Percentiles rank a stretch among this genome's conserved stretches.
These are phyloP conservation scores for Funneliformis mosseae DNA, from an alignment of 192 early-diverging fungal genomes.

Conservation along the genomic window DNA sequence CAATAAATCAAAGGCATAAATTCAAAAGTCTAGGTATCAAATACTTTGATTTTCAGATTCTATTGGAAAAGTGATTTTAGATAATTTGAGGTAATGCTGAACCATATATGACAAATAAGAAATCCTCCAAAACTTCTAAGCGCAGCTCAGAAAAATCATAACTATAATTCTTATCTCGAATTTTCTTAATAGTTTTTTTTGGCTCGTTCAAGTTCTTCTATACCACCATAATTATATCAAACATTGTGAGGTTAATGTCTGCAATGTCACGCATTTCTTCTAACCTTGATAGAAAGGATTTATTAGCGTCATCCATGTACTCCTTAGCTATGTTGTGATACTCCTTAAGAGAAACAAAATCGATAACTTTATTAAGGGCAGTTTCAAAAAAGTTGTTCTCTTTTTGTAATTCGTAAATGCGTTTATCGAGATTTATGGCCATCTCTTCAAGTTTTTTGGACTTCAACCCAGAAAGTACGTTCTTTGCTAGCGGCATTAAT, in stretches of 20 bases:
- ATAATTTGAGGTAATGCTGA: too few species aligned
- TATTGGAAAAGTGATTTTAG: background rate
- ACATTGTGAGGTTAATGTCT: background rate
- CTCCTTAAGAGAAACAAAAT: background rate
- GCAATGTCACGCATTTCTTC: constrained; percentile 11
- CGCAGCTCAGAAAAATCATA: background rate
- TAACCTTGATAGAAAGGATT: constrained; percentile 4
- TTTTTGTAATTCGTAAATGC: background rate
- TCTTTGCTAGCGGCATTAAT: background rate
- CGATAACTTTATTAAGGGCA: background rate
- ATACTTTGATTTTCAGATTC: too few species aligned
- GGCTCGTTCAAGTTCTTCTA: background rate
- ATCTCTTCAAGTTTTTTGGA: background rate
- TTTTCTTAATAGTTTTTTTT: background rate
- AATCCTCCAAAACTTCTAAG: constrained; percentile 15
- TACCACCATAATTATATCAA: background rate
- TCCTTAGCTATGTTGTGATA: background rate
- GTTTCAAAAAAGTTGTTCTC: too few species aligned
- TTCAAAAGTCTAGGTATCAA: too few species aligned
- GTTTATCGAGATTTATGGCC: background rate
- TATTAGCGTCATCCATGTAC: background rate
- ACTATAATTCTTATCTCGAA: background rate
- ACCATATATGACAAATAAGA: background rate
- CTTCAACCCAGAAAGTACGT: background rate
- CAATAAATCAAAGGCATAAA: too few species aligned